These are phyloP conservation scores for Candida glucosophila DNA, from an alignment of 1,139 yeast species.

Conservation along the genomic window DNA sequence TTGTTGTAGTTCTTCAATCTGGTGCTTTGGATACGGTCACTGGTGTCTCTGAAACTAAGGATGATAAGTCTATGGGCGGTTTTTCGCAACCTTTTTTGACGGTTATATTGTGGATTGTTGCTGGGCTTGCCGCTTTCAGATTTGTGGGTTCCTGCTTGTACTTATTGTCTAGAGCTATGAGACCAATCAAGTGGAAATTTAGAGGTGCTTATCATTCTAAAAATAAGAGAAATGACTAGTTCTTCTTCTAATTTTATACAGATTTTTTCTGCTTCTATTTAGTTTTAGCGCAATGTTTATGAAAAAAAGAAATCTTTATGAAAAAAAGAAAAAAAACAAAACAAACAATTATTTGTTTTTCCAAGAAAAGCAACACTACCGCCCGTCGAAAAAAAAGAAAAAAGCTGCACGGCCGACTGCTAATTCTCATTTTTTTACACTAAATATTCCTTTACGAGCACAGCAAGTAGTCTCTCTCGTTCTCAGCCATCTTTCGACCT, in stretches of 20 bases:
- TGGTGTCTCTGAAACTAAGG: conserved; percentile 9
- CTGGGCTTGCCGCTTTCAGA: conserved; percentile 37
- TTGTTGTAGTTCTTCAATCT: conserved; percentile 33
- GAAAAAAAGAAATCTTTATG: no score
- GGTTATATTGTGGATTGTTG: conserved; percentile 42
- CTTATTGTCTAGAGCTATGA: conserved; percentile 24
- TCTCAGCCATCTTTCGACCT: no score
- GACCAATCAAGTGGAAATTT: conserved; percentile 37
- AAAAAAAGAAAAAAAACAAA: no score
- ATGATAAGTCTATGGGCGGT: conserved; percentile 24
- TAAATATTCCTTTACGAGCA: no score
- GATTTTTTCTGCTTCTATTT: not conserved
- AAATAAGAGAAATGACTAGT: conserved; percentile 4
- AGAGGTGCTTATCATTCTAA: conserved; percentile 17
- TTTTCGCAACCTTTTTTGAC: conserved; percentile 35
- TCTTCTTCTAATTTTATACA: not conserved
- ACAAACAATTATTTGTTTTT: no score
- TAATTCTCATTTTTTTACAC: no score
- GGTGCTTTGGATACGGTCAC: conserved; percentile 31
- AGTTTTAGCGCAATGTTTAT: not conserved
- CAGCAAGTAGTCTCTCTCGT: no score
- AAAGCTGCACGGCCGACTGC: no score
- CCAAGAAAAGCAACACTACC: no score
- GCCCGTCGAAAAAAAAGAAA: no score
- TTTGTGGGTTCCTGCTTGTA: conserved; percentile 33